Conservation (phyloP, 805 yeast genomes). For the Lipomyces starkeyi region DNA sequence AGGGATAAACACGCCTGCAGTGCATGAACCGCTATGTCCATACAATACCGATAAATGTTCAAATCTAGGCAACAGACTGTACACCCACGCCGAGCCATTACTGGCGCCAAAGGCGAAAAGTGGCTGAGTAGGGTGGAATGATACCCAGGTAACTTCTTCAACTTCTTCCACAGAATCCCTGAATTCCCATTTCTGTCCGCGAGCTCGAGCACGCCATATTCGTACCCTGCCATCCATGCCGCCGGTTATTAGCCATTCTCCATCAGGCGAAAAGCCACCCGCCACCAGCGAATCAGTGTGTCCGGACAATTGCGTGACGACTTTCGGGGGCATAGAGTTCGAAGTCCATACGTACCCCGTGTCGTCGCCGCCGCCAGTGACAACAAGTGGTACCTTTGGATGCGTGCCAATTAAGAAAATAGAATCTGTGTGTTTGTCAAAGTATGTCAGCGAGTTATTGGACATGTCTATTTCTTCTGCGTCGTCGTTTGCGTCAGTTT, state of each 20-base stretch:
- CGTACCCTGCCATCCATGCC: slow-evolving; percentile 92
- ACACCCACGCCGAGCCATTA: slow-evolving; percentile 95
- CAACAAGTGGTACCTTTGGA: slow-evolving; percentile 80
- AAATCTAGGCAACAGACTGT: slow-evolving; percentile 65
- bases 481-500: slow-evolving; percentile 51
- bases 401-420: slow-evolving; percentile 81
- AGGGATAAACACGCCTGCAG: slow-evolving; percentile 77
- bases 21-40: slow-evolving; percentile 80
- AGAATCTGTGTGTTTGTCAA: slow-evolving; percentile 89
- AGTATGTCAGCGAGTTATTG: slow-evolving; percentile 87
- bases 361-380: slow-evolving; percentile 96
- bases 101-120: slow-evolving; percentile 90
- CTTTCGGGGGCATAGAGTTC: slow-evolving; percentile 80
- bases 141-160: slow-evolving; percentile 86
- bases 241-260: slow-evolving; percentile 80
- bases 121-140: slow-evolving; percentile 76
- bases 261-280: slow-evolving; percentile 84
- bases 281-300: slow-evolving; percentile 88
- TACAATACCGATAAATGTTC: slow-evolving; percentile 53
- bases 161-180: slow-evolving; percentile 79
- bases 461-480: slow-evolving; percentile 74
- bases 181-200: slow-evolving; percentile 83
- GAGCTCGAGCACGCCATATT: slow-evolving; percentile 70
- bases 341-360: slow-evolving; percentile 91
- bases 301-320: slow-evolving; percentile 76